A percentile compares a stretch with the other conserved stretches of the same genome.
Evolutionary conservation across 108 stramenopile genomes (phyloP).

Genomic region (Craspedostauros australis): DNA sequence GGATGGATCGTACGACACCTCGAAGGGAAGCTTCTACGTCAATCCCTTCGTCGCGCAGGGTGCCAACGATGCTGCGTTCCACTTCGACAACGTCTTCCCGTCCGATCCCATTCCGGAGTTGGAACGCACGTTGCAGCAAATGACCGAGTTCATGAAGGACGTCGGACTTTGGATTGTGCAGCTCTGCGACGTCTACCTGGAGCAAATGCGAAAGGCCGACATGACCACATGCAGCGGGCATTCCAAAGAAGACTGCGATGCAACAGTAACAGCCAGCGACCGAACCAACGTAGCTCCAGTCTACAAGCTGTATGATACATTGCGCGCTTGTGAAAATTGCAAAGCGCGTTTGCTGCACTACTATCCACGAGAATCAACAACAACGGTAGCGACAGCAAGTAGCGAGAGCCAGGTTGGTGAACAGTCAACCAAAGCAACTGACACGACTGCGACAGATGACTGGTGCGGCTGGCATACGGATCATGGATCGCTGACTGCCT

Average conservation of each 20-base stretch:
- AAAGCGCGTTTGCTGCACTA: slow-evolving; percentile 94
- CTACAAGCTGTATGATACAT: slow-evolving; percentile 8
- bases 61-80: too few relatives aligned
- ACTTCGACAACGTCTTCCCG: slow-evolving; percentile 82
- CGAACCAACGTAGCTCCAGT: too few relatives aligned
- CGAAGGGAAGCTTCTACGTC: slow-evolving; percentile 91
- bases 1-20: slow-evolving; percentile 60
- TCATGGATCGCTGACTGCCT: slow-evolving; percentile 80
- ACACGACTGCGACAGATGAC: slow-evolving; percentile 1
- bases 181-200: slow-evolving; percentile 31
- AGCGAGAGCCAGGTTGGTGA: too few relatives aligned
- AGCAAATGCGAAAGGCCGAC: too few relatives aligned
- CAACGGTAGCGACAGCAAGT: background rate
- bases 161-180: slow-evolving; percentile 74
- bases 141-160: slow-evolving; percentile 61
- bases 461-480: slow-evolving; percentile 97
- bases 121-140: slow-evolving; percentile 65
- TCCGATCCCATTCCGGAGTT: slow-evolving; percentile 52
- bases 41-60: slow-evolving; percentile 73
- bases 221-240: too few relatives aligned
- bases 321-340: slow-evolving; percentile 9
- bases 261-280: too few relatives aligned
- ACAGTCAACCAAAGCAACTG: too few relatives aligned
- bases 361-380: slow-evolving; percentile 41
- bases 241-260: too few relatives aligned